Evolutionary conservation across 768 basidiomycete species (phyloP).

Genomic region (Leucocoprinus birnbaumii): DNA sequence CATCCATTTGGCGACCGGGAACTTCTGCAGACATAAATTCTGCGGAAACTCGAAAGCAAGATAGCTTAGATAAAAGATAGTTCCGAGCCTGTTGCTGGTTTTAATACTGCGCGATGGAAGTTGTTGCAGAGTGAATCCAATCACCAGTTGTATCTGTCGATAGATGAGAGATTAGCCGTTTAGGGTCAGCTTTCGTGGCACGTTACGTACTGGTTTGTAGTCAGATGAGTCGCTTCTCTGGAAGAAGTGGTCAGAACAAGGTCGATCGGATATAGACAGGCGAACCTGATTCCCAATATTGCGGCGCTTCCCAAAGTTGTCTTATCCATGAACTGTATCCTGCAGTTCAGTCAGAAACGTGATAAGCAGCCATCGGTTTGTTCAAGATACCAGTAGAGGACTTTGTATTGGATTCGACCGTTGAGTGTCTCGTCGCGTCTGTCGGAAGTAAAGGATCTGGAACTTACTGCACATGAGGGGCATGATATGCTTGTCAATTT

Average conservation of each 20-base stretch:
- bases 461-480: constrained; percentile 71
- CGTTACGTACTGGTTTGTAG: constrained; percentile 55
- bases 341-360: constrained; percentile 21
- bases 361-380: too few relatives aligned
- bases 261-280: not conserved
- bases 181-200: not conserved
- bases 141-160: constrained; percentile 62
- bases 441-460: not conserved
- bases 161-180: not conserved
- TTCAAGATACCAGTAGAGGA: constrained; percentile 61
- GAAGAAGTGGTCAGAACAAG: not conserved
- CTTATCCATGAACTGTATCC: constrained; percentile 83
- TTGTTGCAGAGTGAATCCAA: not conserved
- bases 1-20: constrained; percentile 82
- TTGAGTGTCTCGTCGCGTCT: not conserved
- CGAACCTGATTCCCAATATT: constrained; percentile 68
- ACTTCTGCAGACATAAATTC: constrained; percentile 66
- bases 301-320: constrained; percentile 65
- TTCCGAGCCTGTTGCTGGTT: constrained; percentile 54
- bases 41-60: constrained; percentile 73
- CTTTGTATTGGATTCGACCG: constrained; percentile 28
- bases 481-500: constrained; percentile 66
- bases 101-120: not conserved
- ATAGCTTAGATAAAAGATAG: constrained; percentile 72
- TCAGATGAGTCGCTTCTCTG: constrained; percentile 59